These are phyloP conservation scores for Thraustochytrium striatum DNA, from an alignment of 352 stramenopile species.

Conservation along the genomic window DNA sequence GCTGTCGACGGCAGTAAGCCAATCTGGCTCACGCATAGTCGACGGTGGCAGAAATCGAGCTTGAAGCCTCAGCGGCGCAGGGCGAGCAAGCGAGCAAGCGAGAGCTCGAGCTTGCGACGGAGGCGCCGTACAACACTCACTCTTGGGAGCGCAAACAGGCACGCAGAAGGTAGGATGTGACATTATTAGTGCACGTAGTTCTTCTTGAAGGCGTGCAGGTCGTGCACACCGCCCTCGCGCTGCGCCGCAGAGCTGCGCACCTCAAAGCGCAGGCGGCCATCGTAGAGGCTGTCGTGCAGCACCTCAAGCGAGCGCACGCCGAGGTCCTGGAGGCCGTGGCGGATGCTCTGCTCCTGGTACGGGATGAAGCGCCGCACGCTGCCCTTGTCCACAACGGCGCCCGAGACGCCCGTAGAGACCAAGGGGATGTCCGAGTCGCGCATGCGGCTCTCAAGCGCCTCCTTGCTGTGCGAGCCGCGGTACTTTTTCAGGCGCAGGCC, in stretches of 20 bases:
- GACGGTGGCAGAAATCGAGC: no score
- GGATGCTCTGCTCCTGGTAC: conserved; percentile 96
- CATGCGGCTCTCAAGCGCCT: conserved; percentile 81
- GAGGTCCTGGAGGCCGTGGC: conserved; percentile 73
- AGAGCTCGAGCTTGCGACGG: no score
- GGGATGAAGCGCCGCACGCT: conserved; percentile 97
- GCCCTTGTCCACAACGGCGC: conserved; percentile 97
- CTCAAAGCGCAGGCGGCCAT: conserved; percentile 50
- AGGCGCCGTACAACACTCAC: no score
- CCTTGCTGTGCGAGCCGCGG: conserved; percentile 97
- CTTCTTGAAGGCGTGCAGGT: conserved; percentile 49
- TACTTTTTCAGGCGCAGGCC: conserved; percentile 99
- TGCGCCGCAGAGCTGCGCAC: conserved; percentile 49
- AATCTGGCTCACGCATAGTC: no score
- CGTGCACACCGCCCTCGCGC: conserved; percentile 52
- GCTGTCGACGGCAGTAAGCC: no score
- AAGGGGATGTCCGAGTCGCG: conserved; percentile 73
- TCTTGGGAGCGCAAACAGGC: no score
- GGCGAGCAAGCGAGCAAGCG: no score
- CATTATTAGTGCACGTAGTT: conserved; percentile 46
- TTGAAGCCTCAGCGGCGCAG: no score
- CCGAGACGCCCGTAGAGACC: conserved; percentile 97
- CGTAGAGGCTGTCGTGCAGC: conserved; percentile 42
- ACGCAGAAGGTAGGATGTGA: no score
- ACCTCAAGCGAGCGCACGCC: conserved; percentile 43